Percentiles rank a stretch among this genome's conserved stretches.
phyloP scores from a whole-genome alignment of 2,329 filamentous ascomycete genomes.

The Fusarium siculi region DNA sequence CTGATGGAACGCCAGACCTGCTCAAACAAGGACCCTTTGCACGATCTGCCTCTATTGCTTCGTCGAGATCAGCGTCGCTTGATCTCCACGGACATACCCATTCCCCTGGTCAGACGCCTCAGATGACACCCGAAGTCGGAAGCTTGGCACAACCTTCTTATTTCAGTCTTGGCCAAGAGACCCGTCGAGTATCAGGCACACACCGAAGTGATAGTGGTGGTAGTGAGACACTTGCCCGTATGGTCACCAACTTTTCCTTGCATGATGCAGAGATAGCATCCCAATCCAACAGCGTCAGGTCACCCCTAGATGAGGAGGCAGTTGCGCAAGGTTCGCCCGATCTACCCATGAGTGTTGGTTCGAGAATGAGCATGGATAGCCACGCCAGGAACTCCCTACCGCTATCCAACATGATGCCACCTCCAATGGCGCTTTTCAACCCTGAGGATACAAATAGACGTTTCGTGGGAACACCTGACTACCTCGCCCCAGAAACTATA shows the following conservation, averaged over 20 bases:
- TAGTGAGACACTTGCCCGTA: slow-evolving; percentile 83
- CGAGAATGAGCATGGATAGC: slow-evolving; percentile 49
- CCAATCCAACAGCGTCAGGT: slow-evolving; percentile 60
- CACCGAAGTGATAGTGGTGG: slow-evolving; percentile 92
- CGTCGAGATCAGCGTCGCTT: slow-evolving; percentile 92
- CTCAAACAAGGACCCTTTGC: slow-evolving; percentile 93
- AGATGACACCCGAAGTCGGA: slow-evolving; percentile 79
- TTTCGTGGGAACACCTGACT: slow-evolving; percentile 97
- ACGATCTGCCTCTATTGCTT: slow-evolving; percentile 83
- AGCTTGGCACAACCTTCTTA: slow-evolving; percentile 87
- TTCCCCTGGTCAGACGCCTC: slow-evolving; percentile 86
- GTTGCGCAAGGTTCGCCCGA: slow-evolving; percentile 82
- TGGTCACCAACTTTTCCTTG: slow-evolving; percentile 83
- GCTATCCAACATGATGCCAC: slow-evolving; percentile 79
- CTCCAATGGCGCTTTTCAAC: slow-evolving; percentile 94
- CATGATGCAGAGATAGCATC: slow-evolving; percentile 65
- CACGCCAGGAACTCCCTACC: slow-evolving; percentile 49
- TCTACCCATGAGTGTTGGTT: slow-evolving; percentile 60
- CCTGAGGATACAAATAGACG: slow-evolving; percentile 91
- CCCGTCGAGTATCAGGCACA: slow-evolving; percentile 74
- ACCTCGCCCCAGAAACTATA: slow-evolving; percentile 96
- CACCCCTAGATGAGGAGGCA: slow-evolving; percentile 80
- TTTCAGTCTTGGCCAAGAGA: slow-evolving; percentile 80
- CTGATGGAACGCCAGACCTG: slow-evolving; percentile 90
- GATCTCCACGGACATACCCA: slow-evolving; percentile 79